These are phyloP conservation scores for Senna tora DNA, from an alignment of 306 rosid genomes.

Conservation along the genomic window DNA sequence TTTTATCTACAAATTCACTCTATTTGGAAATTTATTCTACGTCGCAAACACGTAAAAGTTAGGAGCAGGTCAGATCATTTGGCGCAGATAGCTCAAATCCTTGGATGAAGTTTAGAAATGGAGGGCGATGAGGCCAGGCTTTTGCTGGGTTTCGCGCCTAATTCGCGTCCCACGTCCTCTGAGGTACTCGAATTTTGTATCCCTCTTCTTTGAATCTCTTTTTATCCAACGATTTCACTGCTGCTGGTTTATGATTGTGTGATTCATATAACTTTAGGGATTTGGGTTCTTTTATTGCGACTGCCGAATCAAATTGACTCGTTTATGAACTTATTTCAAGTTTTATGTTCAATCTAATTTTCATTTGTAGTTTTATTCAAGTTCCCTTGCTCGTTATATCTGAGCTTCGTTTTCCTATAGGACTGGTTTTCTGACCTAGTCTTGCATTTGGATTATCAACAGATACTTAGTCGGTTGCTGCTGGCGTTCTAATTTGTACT, in stretches of 20 bases:
- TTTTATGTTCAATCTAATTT: constrained; percentile 17
- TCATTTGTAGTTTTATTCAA: neutral
- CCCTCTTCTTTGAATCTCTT: neutral
- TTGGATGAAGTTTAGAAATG: constrained; percentile 41
- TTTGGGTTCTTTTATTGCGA: constrained; percentile 6
- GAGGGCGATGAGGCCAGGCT: constrained; percentile 57
- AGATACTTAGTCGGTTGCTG: constrained; percentile 23
- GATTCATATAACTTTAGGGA: constrained; percentile 23
- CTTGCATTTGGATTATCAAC: neutral
- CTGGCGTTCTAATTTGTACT: constrained; percentile 11
- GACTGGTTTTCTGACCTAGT: neutral
- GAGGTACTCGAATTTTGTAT: constrained; percentile 39
- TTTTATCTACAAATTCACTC: too few species aligned
- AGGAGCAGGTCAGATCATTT: too few species aligned
- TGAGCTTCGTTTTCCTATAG: neutral
- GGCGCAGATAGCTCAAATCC: neutral
- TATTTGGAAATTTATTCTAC: too few species aligned
- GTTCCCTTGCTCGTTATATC: neutral
- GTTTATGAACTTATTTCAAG: constrained; percentile 15
- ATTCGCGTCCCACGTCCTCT: constrained; percentile 53
- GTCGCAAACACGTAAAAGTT: too few species aligned
- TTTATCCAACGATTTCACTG: neutral
- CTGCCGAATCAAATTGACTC: constrained; percentile 23
- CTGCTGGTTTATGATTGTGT: neutral
- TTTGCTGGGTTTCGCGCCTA: constrained; percentile 66